phyloP scores from a whole-genome alignment of 768 basidiomycete species.

The Omphalotus guepiniiformis region DNA sequence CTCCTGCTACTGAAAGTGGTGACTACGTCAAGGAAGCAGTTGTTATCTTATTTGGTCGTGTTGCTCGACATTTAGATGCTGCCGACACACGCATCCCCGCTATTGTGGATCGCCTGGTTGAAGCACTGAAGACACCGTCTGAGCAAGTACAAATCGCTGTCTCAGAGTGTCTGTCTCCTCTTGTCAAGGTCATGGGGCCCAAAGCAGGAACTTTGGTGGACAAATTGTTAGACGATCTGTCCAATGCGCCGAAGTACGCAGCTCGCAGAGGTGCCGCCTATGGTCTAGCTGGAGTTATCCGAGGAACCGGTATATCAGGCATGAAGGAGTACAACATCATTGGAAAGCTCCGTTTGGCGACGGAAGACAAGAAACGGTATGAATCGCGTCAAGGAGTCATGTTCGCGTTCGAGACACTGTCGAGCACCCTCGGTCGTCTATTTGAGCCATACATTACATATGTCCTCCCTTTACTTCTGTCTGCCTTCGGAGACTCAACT shows the following conservation, averaged over 20 bases:
- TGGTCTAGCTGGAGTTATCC: slow-evolving; percentile 88
- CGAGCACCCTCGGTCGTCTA: slow-evolving; percentile 76
- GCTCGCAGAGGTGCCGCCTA: slow-evolving; percentile 96
- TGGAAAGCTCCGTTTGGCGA: slow-evolving; percentile 61
- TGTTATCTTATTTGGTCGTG: slow-evolving; percentile 89
- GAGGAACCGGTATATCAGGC: slow-evolving; percentile 81
- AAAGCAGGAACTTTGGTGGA: slow-evolving; percentile 66
- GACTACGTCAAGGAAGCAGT: slow-evolving; percentile 94
- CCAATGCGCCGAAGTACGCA: slow-evolving; percentile 82
- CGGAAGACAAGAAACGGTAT: slow-evolving; percentile 86
- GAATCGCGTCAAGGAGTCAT: slow-evolving; percentile 90
- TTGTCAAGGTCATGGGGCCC: slow-evolving; percentile 67
- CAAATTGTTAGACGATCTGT: slow-evolving; percentile 70
- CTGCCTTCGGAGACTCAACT: slow-evolving; percentile 81
- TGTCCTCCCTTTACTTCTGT: slow-evolving; percentile 77
- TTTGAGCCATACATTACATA: slow-evolving; percentile 92
- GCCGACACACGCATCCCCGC: slow-evolving; percentile 72
- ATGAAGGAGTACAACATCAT: slow-evolving; percentile 86
- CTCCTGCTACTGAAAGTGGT: slow-evolving; percentile 61
- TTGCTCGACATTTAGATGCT: slow-evolving; percentile 81
- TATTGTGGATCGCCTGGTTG: slow-evolving; percentile 82
- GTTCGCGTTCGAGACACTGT: slow-evolving; percentile 93
- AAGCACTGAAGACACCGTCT: slow-evolving; percentile 88
- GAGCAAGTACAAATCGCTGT: slow-evolving; percentile 97
- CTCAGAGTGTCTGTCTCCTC: slow-evolving; percentile 88